Evolutionary conservation across 768 basidiomycete genomes (phyloP), one percentile per base, ranked within the genome.

Genomic region (Strobilomyces dryophilus): DNA sequence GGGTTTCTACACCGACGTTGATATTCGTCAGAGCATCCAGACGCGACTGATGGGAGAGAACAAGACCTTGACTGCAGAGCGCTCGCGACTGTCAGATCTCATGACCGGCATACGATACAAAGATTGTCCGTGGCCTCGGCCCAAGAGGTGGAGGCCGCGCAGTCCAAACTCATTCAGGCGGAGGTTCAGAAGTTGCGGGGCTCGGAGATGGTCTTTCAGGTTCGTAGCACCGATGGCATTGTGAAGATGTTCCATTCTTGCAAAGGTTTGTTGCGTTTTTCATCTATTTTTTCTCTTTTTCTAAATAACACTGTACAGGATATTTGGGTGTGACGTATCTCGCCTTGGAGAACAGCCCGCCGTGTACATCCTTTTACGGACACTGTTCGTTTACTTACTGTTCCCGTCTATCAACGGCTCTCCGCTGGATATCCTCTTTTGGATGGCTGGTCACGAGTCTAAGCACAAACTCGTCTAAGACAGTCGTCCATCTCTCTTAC

Each of bases 31-130:
- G 92, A 82, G 81, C 56, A 79, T 89, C 31, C 92, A 97, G 76
- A 63, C 62, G 42, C 86, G 95, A 26, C 76, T 98, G 14, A 80
- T 87, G 4, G 86, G 92, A 45, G 93, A 98, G 69, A 94, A 97
- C 71, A 83, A 84, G 66, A 79, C 77, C 0, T 75, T 97, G 5
- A 75, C 87, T 14, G 75, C 85, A 61, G 95, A 97, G 63, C 83
- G 92, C 10, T 85, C 92, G 0, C 87, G 89, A 54, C 76, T 97
- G 4, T 83, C 90, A 2, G 91, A 94, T 66, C 77, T 97, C 26
- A 92, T 95, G 83, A 75, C 79, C 26, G 95, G 91, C 64, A 84
- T 95, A 74, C 79, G 8, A 78, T 90, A 37, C 79, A 85, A 66
- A 85, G 80, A 60, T 85, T 20, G 61, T 79, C 47, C 71, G 75